Conservation (phyloP, 2,329 filamentous ascomycete genomes). For the Emericellopsis cladophorae region DNA sequence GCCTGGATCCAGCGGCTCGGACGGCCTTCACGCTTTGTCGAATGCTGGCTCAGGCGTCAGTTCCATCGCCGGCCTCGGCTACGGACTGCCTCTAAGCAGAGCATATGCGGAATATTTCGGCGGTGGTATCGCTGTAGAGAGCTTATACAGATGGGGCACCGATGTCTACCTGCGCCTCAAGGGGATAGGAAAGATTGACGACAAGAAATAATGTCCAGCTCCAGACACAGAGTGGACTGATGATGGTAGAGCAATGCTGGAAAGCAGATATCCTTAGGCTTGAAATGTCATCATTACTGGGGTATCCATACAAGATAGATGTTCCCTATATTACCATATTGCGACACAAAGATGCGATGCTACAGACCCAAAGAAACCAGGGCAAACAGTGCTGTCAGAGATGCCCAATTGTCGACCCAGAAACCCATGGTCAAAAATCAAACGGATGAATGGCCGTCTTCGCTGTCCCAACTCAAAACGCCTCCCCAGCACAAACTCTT, state of each 20-base stretch:
- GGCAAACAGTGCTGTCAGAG: too few relatives aligned
- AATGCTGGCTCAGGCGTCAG: slow-evolving; percentile 57
- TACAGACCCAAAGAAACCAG: background rate
- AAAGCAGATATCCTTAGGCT: too few relatives aligned
- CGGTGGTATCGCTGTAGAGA: slow-evolving; percentile 89
- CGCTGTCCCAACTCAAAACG: too few relatives aligned
- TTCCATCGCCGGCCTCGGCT: slow-evolving; percentile 85
- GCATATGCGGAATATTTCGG: slow-evolving; percentile 98
- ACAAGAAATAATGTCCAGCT: background rate
- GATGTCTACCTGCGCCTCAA: slow-evolving; percentile 56
- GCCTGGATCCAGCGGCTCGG: slow-evolving; percentile 24
- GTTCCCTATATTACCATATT: too few relatives aligned
- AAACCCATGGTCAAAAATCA: too few relatives aligned
- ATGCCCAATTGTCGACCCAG: too few relatives aligned
- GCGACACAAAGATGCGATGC: too few relatives aligned
- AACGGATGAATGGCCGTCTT: too few relatives aligned
- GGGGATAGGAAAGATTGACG: slow-evolving; percentile 43
- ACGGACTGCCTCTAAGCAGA: slow-evolving; percentile 78
- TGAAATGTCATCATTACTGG: too few relatives aligned
- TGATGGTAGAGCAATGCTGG: too few relatives aligned
- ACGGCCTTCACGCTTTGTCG: slow-evolving; percentile 63
- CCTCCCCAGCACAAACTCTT: background rate
- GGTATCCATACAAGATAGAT: background rate
- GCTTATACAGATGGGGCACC: slow-evolving; percentile 81
- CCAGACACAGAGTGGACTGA: too few relatives aligned